phyloP scores from a whole-genome alignment of 139 green algal species.

The Haematococcus lacustris region DNA sequence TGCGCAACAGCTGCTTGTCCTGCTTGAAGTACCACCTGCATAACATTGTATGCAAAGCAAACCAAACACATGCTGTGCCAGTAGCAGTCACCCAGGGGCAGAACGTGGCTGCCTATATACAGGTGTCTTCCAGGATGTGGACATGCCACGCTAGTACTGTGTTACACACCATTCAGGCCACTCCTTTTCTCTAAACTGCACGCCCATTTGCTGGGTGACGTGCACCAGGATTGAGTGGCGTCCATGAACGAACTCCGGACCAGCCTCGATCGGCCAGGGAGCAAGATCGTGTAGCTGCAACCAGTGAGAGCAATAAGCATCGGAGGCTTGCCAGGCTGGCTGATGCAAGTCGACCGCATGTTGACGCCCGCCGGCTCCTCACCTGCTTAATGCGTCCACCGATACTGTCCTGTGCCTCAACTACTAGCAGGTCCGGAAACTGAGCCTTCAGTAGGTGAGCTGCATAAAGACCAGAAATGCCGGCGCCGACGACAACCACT shows the following conservation, averaged over 20 bases:
- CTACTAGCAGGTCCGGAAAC: constrained; percentile 52
- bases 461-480: constrained; percentile 43
- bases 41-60: no score
- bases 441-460: constrained; percentile 32
- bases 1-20: constrained; percentile 31
- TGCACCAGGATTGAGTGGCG: constrained; percentile 30
- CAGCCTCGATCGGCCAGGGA: constrained; percentile 70
- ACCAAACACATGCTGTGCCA: no score
- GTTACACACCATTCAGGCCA: constrained; percentile 77
- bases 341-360: no score
- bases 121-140: no score
- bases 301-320: no score
- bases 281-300: constrained; percentile 55
- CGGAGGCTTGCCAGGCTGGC: no score
- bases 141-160: no score
- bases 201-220: constrained; percentile 24
- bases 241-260: constrained; percentile 80
- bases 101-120: no score
- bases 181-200: constrained; percentile 39
- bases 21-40: constrained; percentile 51
- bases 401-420: constrained; percentile 54
- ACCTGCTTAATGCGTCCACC: constrained; percentile 63
- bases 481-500: constrained; percentile 49
- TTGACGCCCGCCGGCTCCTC: no score
- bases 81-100: no score